Evolutionary conservation across 495 filamentous ascomycete species (phyloP).

Genomic region (Paragyromitra xinjiangensis): DNA sequence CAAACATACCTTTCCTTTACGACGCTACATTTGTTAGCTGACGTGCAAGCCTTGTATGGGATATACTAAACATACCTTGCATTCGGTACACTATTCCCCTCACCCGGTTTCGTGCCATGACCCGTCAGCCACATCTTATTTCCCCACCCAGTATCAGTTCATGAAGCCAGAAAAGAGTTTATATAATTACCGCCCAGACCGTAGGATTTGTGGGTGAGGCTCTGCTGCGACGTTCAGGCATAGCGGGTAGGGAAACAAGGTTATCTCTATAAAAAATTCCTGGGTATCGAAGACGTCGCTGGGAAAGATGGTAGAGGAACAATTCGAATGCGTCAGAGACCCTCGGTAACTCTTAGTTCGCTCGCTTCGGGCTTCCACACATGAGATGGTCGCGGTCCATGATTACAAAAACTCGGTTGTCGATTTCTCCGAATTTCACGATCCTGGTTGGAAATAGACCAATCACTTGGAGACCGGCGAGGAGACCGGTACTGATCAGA

Average conservation of each 20-base stretch:
- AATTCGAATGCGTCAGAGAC: constrained; percentile 7
- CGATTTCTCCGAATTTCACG: constrained; percentile 20
- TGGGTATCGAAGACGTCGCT: not conserved
- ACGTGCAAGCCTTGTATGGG: not conserved
- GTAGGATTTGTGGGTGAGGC: constrained; percentile 29
- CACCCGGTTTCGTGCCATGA: not conserved
- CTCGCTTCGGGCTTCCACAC: constrained; percentile 21
- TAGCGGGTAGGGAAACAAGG: not conserved
- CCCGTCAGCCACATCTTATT: constrained; percentile 11
- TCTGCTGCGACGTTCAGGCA: constrained; percentile 43
- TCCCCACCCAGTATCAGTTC: constrained; percentile 15
- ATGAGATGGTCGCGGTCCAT: not conserved
- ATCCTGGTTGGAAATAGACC: constrained; percentile 2
- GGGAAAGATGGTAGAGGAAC: not conserved
- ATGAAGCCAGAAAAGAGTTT: constrained; percentile 3
- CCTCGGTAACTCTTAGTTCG: not conserved
- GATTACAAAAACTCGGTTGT: constrained; percentile 13
- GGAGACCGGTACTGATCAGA: not conserved
- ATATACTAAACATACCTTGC: constrained; percentile 46
- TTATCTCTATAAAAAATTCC: not conserved
- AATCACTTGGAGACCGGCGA: constrained; percentile 16
- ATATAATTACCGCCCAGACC: constrained; percentile 42
- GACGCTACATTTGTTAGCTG: constrained; percentile 39
- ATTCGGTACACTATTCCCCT: constrained; percentile 49
- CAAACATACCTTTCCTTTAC: constrained; percentile 50